A percentile compares a stretch with the other conserved stretches of the same genome.
These are phyloP conservation scores for Xylaria sp. DNA, from an alignment of 2,329 filamentous ascomycete genomes.

Conservation along the genomic window DNA sequence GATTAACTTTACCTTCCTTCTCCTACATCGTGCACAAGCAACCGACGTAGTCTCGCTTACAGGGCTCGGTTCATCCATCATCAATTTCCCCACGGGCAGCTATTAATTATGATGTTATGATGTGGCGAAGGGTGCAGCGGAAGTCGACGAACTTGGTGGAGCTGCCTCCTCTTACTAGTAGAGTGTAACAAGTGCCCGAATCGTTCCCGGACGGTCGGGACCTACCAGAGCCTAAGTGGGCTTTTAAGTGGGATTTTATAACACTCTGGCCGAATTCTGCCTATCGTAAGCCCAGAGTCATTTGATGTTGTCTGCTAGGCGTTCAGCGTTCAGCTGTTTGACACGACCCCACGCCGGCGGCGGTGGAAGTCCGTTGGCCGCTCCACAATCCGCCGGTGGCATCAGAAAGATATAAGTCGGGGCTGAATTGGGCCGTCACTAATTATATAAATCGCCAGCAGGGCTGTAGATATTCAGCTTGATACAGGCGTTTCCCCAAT, in stretches of 20 bases:
- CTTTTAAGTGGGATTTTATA: slow-evolving; percentile 19
- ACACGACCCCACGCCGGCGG: slow-evolving; percentile 31
- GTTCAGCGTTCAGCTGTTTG: slow-evolving; percentile 29
- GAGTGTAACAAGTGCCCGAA: slow-evolving; percentile 15
- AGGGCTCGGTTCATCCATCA: slow-evolving; percentile 25
- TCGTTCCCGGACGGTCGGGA: neutral
- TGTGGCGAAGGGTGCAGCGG: slow-evolving; percentile 3
- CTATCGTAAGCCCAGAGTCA: slow-evolving; percentile 4
- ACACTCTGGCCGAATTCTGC: neutral
- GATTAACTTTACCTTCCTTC: slow-evolving; percentile 33
- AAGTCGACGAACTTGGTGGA: slow-evolving; percentile 21
- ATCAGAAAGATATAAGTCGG: slow-evolving; percentile 4
- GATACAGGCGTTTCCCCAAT: neutral
- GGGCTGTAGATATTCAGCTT: neutral
- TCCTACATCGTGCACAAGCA: slow-evolving; percentile 37
- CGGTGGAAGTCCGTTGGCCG: slow-evolving; percentile 36
- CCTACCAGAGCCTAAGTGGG: slow-evolving; percentile 13
- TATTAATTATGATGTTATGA: slow-evolving; percentile 3
- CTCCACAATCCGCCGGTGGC: slow-evolving; percentile 22
- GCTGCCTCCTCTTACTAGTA: slow-evolving; percentile 6
- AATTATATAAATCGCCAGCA: neutral
- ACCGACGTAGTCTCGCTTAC: slow-evolving; percentile 32
- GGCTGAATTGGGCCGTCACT: slow-evolving; percentile 7
- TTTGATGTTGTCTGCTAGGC: slow-evolving; percentile 11
- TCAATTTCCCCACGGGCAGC: neutral